These are phyloP conservation scores for Neoscytalidium dimidiatum DNA, from an alignment of 2,329 filamentous ascomycete genomes.

Conservation along the genomic window DNA sequence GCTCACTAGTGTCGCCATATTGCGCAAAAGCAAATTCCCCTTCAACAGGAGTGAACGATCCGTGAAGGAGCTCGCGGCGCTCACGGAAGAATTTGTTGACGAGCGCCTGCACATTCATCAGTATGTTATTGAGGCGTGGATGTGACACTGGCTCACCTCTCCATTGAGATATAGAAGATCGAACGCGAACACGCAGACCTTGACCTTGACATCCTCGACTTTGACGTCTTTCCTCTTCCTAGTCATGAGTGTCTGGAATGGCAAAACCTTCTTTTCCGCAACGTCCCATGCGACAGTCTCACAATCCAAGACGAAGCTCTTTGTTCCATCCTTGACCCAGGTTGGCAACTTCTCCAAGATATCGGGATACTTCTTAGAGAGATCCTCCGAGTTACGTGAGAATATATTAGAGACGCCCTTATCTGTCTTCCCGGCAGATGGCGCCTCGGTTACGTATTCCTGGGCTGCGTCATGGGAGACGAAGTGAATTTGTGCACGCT, in stretches of 20 bases:
- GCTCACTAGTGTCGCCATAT: slow-evolving; percentile 79
- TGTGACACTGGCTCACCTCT: slow-evolving; percentile 53
- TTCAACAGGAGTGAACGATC: slow-evolving; percentile 74
- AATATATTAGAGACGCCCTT: slow-evolving; percentile 89
- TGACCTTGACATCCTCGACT: slow-evolving; percentile 90
- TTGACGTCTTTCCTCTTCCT: slow-evolving; percentile 97
- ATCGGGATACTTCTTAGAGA: slow-evolving; percentile 97
- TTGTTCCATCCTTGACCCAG: slow-evolving; percentile 88
- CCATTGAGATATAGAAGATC: slow-evolving; percentile 93
- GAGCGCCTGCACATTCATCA: slow-evolving; percentile 55
- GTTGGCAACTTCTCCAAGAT: slow-evolving; percentile 82
- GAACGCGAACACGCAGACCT: slow-evolving; percentile 96
- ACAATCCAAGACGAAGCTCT: slow-evolving; percentile 97
- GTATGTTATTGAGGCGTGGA: not conserved
- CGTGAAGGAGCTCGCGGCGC: slow-evolving; percentile 72
- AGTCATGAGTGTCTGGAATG: slow-evolving; percentile 98
- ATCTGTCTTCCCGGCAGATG: slow-evolving; percentile 65
- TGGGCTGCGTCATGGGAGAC: slow-evolving; percentile 77
- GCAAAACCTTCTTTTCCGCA: slow-evolving; percentile 90
- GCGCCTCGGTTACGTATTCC: slow-evolving; percentile 61
- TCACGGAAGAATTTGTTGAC: slow-evolving; percentile 87
- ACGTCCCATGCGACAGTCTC: slow-evolving; percentile 97
- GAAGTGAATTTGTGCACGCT: slow-evolving; percentile 98
- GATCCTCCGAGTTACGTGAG: slow-evolving; percentile 93
- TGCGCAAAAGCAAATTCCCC: slow-evolving; percentile 92